These are phyloP conservation scores for Gynostemma pentaphyllum DNA, from an alignment of 306 rosid species.

Conservation along the genomic window DNA sequence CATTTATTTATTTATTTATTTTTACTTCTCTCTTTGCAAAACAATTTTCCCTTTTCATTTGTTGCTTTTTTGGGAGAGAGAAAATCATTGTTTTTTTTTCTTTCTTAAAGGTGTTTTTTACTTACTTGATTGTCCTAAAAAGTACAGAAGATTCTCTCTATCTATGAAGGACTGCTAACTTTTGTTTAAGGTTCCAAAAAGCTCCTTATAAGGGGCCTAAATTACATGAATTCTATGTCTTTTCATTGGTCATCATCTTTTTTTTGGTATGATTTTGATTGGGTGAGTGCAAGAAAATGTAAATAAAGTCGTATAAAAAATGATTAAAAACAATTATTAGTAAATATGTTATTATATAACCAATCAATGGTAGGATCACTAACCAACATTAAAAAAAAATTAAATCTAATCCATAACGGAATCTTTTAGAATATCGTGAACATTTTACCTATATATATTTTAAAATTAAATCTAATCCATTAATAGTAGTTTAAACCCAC, in stretches of 20 bases:
- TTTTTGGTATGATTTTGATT: neutral
- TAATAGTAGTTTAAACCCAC: too few species aligned
- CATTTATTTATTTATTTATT: neutral
- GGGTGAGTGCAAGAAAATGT: neutral
- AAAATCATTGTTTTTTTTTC: too few species aligned
- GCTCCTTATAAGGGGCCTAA: neutral
- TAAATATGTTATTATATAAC: too few species aligned
- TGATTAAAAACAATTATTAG: neutral
- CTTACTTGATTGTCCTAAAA: constrained; percentile 1
- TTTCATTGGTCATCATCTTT: neutral
- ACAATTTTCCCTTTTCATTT: neutral
- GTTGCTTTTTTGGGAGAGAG: neutral
- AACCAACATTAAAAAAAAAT: too few species aligned
- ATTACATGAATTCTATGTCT: neutral
- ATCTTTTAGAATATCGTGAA: too few species aligned
- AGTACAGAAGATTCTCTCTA: constrained; percentile 7
- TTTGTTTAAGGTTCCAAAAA: neutral
- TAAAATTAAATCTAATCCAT: too few species aligned
- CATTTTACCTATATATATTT: too few species aligned
- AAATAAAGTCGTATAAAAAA: neutral
- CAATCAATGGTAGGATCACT: too few species aligned
- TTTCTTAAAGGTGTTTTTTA: neutral
- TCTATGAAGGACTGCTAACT: constrained; percentile 3
- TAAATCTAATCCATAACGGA: too few species aligned
- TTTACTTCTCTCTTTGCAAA: neutral